Base-by-base conservation (phyloP, 2,329 filamentous ascomycete genomes). In the Periconia macrospinosa region DNA sequence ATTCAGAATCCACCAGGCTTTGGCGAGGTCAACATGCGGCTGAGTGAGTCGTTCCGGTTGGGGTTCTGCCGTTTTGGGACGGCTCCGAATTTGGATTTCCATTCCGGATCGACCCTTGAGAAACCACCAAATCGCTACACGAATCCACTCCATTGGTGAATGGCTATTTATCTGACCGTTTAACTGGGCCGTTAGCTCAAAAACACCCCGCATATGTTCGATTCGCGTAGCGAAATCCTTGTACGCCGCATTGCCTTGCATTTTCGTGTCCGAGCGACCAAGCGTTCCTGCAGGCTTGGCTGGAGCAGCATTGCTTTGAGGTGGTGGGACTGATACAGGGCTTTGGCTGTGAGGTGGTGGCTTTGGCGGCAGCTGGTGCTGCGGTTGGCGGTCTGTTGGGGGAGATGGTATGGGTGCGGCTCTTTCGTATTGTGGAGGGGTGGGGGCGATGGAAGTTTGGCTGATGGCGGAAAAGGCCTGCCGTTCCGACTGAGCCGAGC, bases 121-220 rank as follows among this genome's bases (percentile, higher is more conserved):
- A 66, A 96, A 95, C 92, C 92, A 97, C 92, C 92, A 97, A 0
- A 90, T 78, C 3, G 86, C 87, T 20, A 86, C 87, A 53, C 90
- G 83, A 10, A 88, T 80, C 77, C 92, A 88, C 55, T 91, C 85
- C 45, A 82, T 79, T 0, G 88, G 80, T 0, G 85, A 78, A 47
- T 84, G 87, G 30, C 82, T 80, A 51, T 84, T 80, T 5, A 92
- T 70, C 0, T 90, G 86, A 57, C 84, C 86, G 30, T 87, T 79
- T 30, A 86, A 83, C 70, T 96, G 90, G 0, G 91, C 87, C 53
- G 92, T 90, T 42, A 93, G 74, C 37, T 86, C 81, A 68, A 96
- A 95, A 2, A 94, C 80, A 59, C 88, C 86, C 56, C 85, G 87
- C 62, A 94, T 83, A 67, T 92, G 89, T 18, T 82, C 83, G 2